phyloP scores from a whole-genome alignment of 2,329 filamentous ascomycete species.

The Hypoxylon sp. region DNA sequence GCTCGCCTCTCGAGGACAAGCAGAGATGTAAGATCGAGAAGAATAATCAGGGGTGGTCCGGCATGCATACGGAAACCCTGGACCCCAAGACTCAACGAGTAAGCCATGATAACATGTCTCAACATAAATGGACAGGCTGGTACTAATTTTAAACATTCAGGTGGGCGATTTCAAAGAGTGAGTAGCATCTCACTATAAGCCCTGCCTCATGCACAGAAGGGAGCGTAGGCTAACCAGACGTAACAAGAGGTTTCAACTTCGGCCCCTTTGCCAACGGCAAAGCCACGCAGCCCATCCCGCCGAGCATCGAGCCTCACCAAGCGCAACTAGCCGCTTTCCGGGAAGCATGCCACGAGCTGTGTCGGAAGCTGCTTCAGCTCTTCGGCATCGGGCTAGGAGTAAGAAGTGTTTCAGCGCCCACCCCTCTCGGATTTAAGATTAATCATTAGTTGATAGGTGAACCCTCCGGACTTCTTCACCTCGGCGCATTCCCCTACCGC shows the following conservation, averaged over 20 bases:
- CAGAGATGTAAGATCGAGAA: slow-evolving; percentile 79
- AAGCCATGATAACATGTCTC: slow-evolving; percentile 49
- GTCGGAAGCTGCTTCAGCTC: slow-evolving; percentile 79
- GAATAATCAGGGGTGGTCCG: slow-evolving; percentile 90
- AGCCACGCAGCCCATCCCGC: slow-evolving; percentile 83
- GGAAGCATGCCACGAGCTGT: slow-evolving; percentile 78
- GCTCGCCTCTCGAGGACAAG: slow-evolving; percentile 79
- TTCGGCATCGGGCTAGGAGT: slow-evolving; percentile 84
- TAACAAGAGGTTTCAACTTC: slow-evolving; percentile 87
- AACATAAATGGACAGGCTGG: neutral
- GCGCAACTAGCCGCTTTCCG: slow-evolving; percentile 76
- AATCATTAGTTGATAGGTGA: slow-evolving; percentile 54
- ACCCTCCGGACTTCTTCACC: slow-evolving; percentile 69
- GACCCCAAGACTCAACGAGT: slow-evolving; percentile 87
- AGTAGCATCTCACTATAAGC: slow-evolving; percentile 42
- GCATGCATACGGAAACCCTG: slow-evolving; percentile 88
- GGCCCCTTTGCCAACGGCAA: slow-evolving; percentile 79
- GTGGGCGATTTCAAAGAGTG: slow-evolving; percentile 92
- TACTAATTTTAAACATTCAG: slow-evolving; percentile 58
- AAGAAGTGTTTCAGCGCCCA: slow-evolving; percentile 40
- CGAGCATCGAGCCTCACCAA: slow-evolving; percentile 72
- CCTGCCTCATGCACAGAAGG: slow-evolving; percentile 9
- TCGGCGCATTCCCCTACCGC: slow-evolving; percentile 64
- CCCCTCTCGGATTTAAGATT: slow-evolving; percentile 12
- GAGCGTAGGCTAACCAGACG: slow-evolving; percentile 13